A percentile compares a stretch with the other conserved stretches of the same genome.
phyloP scores from a whole-genome alignment of 108 stramenopile species.

The Skeletonema menzelii region DNA sequence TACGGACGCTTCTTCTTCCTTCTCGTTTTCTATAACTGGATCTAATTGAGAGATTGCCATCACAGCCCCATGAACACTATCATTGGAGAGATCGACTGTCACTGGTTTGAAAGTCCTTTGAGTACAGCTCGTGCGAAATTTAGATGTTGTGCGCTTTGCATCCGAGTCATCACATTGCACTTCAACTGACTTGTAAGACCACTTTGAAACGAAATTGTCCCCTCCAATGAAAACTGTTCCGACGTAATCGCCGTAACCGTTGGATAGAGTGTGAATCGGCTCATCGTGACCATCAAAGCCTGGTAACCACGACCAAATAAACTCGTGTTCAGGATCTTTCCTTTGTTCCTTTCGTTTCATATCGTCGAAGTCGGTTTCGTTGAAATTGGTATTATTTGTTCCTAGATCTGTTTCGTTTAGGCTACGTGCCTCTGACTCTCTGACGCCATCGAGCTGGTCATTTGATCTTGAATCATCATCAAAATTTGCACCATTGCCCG shows the following conservation, averaged over 20 bases:
- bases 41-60: constrained; percentile 90
- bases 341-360: constrained; percentile 18
- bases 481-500: background rate
- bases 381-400: background rate
- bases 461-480: constrained; percentile 3
- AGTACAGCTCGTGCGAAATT: constrained; percentile 28
- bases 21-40: constrained; percentile 33
- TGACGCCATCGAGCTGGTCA: constrained; percentile 17
- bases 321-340: constrained; percentile 62
- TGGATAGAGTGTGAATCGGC: constrained; percentile 86
- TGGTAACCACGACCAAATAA: constrained; percentile 95
- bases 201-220: constrained; percentile 86
- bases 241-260: constrained; percentile 78
- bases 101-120: constrained; percentile 65
- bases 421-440: constrained; percentile 4
- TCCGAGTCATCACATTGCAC: constrained; percentile 36
- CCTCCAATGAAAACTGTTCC: constrained; percentile 92
- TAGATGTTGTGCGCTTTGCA: constrained; percentile 28
- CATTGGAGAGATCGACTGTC: constrained; percentile 65
- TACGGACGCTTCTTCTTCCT: constrained; percentile 18
- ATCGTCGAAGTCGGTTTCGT: constrained; percentile 5
- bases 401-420: background rate
- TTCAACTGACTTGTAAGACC: constrained; percentile 66
- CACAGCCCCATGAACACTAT: constrained; percentile 73
- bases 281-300: constrained; percentile 91